Evolutionary conservation across 108 stramenopile species (phyloP), one percentile per base, ranked within the genome.

Genomic region (Fragilaria radians): DNA sequence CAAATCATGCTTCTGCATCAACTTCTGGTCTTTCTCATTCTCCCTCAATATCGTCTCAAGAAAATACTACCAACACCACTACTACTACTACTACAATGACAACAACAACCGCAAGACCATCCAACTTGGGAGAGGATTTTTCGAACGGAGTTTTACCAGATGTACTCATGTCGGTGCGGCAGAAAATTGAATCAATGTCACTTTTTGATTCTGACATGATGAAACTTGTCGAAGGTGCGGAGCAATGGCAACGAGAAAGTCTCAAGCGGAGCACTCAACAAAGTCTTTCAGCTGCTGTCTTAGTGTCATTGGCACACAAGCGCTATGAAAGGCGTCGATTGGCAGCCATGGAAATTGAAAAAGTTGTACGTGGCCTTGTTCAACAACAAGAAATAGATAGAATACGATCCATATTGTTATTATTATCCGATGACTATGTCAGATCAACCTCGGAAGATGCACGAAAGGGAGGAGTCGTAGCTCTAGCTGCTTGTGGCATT

Each of bases 291-390:
- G 83, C 91, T 5, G 83, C 88, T 28, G 88, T 93, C 1, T 57
- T 93, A 27, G 91, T 89, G n/a, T 76, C 76, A 30, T 56, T 93
- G 64, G 91, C 91, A 33, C 91, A 93, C 68, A 93, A 93, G 61
- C 79, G 88, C 25, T 88, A 93, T 57, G 91, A 93, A 70, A 82
- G 91, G 42, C 69, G 91, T 14, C 70, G 88, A 46, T 70, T 93
- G 56, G 91, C 91, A 2, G 88, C 91, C 53, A 89, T 89, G 86
- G 91, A 93, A 63, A 93, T 93, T 70, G 86, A 89, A 78, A 89
- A 89, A 67, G 86, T 88, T n/a, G 82, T 89, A 7, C 72, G 88
- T 27, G 52, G 74, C 9, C 56, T 89, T 46, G 88, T 81, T 0
- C 67, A 78, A 42, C 78, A 79, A 63, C 62, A 85, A 9, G 86